phyloP scores from a whole-genome alignment of 768 basidiomycete genomes.

The Russula ochroleuca region DNA sequence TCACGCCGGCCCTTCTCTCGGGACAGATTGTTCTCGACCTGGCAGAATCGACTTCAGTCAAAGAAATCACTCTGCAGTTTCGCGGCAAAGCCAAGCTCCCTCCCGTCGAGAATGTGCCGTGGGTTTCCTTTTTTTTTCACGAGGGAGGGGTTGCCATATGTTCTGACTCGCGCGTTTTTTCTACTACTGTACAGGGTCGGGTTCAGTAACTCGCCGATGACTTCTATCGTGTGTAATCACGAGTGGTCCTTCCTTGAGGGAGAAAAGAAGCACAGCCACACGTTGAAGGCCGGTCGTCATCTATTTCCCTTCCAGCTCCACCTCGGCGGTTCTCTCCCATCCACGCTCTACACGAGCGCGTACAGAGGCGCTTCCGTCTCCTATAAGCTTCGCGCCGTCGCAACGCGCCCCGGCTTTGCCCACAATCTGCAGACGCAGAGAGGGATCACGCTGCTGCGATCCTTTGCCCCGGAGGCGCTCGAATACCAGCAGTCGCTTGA shows the following conservation, averaged over 20 bases:
- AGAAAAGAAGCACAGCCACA: slow-evolving; percentile 71
- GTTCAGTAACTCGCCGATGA: slow-evolving; percentile 45
- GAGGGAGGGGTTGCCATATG: background rate
- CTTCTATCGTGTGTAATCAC: slow-evolving; percentile 68
- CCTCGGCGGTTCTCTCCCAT: slow-evolving; percentile 81
- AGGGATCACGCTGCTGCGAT: slow-evolving; percentile 65
- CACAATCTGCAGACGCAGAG: slow-evolving; percentile 58
- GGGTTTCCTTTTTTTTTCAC: slow-evolving; percentile 38
- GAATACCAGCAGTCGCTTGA: slow-evolving; percentile 97
- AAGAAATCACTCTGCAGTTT: slow-evolving; percentile 80
- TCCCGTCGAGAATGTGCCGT: slow-evolving; percentile 54
- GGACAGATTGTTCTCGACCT: slow-evolving; percentile 80
- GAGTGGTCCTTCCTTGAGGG: slow-evolving; percentile 93
- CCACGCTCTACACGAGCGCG: slow-evolving; percentile 55
- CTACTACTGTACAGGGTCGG: slow-evolving; percentile 35
- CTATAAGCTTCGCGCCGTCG: slow-evolving; percentile 89
- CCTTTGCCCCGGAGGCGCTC: slow-evolving; percentile 74
- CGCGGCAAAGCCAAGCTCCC: slow-evolving; percentile 78
- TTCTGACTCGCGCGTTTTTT: slow-evolving; percentile 11
- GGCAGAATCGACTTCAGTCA: slow-evolving; percentile 75
- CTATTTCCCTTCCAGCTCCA: slow-evolving; percentile 88
- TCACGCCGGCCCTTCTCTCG: slow-evolving; percentile 75
- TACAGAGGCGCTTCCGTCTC: slow-evolving; percentile 60
- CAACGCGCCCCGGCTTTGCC: slow-evolving; percentile 70
- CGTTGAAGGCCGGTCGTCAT: slow-evolving; percentile 94